phyloP scores from a whole-genome alignment of 73 alveolate species.

The Paraurostyla sp. region DNA sequence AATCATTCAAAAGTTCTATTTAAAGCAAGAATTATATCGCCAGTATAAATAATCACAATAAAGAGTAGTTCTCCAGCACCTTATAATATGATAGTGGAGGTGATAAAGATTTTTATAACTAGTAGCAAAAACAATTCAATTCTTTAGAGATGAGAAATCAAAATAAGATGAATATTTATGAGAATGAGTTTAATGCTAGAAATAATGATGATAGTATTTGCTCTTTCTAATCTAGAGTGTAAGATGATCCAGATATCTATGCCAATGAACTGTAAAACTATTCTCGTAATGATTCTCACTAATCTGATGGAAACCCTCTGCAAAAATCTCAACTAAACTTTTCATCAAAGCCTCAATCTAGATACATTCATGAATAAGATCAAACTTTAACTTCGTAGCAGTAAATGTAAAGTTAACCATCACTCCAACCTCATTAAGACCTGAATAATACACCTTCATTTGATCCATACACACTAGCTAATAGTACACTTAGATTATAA shows the following conservation, averaged over 20 bases:
- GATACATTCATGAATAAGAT: background rate
- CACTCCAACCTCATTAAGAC: background rate
- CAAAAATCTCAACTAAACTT: conserved; percentile 6
- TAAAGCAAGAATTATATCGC: background rate
- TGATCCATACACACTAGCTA: conserved; percentile 43
- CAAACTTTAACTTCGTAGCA: background rate
- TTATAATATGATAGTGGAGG: background rate
- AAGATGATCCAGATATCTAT: conserved; percentile 39
- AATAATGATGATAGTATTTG: background rate
- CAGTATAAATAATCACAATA: background rate
- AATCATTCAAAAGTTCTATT: background rate
- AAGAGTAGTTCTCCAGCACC: background rate
- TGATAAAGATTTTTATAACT: background rate
- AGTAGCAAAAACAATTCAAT: background rate
- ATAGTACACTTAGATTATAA: conserved; percentile 28
- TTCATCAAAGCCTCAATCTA: background rate
- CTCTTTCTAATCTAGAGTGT: conserved; percentile 2
- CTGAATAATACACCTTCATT: conserved; percentile 45
- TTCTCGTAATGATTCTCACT: conserved; percentile 12
- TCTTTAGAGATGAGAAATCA: background rate
- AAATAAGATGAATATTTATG: background rate
- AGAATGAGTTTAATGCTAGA: background rate
- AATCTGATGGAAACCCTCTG: conserved; percentile 41
- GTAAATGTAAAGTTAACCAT: background rate
- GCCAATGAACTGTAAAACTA: conserved; percentile 33